A percentile compares a stretch with the other conserved stretches of the same genome.
Conservation (phyloP, 148 eudicot genomes). For the Camellia lanceoleosa region DNA sequence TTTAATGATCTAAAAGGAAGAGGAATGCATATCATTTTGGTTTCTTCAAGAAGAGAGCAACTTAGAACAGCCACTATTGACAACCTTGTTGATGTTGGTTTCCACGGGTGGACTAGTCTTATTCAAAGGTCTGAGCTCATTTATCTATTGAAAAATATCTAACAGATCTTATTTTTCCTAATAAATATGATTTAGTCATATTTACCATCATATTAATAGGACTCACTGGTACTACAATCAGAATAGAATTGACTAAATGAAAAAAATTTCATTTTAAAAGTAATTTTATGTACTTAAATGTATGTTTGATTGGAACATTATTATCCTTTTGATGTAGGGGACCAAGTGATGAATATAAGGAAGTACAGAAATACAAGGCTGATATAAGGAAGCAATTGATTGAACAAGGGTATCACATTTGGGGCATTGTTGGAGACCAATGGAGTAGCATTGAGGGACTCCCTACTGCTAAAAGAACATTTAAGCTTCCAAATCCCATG, state of each 20-base stretch:
- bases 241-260: too few species aligned
- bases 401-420: slow-evolving; percentile 31
- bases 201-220: too few species aligned
- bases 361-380: slow-evolving; percentile 30
- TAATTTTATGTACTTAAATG: too few species aligned
- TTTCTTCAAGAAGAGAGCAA: slow-evolving; percentile 44
- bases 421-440: slow-evolving; percentile 50
- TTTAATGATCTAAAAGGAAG: slow-evolving; percentile 37
- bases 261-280: too few species aligned
- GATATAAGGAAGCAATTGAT: slow-evolving; percentile 31
- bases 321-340: slow-evolving; percentile 10
- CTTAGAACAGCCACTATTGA: slow-evolving; percentile 46
- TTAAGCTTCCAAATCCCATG: slow-evolving; percentile 50
- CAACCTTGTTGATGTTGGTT: slow-evolving; percentile 45
- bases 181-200: too few species aligned
- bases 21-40: slow-evolving; percentile 38
- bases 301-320: too few species aligned
- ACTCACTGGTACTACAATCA: too few species aligned
- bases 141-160: too few species aligned
- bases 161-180: too few species aligned
- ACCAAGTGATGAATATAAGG: slow-evolving; percentile 22
- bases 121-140: slow-evolving; percentile 28
- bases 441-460: slow-evolving; percentile 48
- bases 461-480: slow-evolving; percentile 36
- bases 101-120: slow-evolving; percentile 44